phyloP scores from a whole-genome alignment of 768 basidiomycete species.

The Tubosaeta sp. region DNA sequence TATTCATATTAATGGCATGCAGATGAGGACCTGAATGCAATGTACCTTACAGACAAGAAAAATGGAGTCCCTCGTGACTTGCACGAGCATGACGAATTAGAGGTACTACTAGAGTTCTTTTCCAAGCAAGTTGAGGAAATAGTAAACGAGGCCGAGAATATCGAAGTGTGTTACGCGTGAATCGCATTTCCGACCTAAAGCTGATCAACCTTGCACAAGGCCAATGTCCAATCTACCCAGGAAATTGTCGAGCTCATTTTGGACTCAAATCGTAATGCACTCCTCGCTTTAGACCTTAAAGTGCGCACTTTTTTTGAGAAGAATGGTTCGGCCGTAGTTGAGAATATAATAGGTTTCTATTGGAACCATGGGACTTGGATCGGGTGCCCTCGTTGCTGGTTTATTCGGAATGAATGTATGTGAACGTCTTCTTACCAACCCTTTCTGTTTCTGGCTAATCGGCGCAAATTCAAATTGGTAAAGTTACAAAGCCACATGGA shows the following conservation, averaged over 20 bases:
- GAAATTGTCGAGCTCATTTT: constrained; percentile 97
- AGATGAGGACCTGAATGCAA: constrained; percentile 94
- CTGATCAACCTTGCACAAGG: constrained; percentile 31
- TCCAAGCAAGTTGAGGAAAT: constrained; percentile 97
- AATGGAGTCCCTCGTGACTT: constrained; percentile 53
- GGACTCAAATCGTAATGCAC: constrained; percentile 90
- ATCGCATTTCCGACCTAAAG: background rate
- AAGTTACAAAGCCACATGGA: constrained; percentile 78
- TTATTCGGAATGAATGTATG: constrained; percentile 96
- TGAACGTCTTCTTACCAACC: constrained; percentile 13
- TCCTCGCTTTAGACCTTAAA: constrained; percentile 89
- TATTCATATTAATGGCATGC: constrained; percentile 4
- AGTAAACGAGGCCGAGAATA: constrained; percentile 87
- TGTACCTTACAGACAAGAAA: constrained; percentile 91
- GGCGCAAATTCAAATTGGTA: constrained; percentile 17
- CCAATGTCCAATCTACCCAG: constrained; percentile 94
- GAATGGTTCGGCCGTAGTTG: background rate
- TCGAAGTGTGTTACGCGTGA: constrained; percentile 48
- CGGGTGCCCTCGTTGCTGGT: constrained; percentile 86
- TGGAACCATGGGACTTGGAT: constrained; percentile 86
- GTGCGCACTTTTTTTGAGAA: constrained; percentile 33
- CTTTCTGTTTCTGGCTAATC: constrained; percentile 24
- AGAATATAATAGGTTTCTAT: constrained; percentile 72
- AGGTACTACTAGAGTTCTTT: constrained; percentile 91
- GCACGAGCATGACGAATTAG: constrained; percentile 89